Evolutionary conservation across 2,329 filamentous ascomycete genomes (phyloP).

Genomic region (Alternaria sp.): DNA sequence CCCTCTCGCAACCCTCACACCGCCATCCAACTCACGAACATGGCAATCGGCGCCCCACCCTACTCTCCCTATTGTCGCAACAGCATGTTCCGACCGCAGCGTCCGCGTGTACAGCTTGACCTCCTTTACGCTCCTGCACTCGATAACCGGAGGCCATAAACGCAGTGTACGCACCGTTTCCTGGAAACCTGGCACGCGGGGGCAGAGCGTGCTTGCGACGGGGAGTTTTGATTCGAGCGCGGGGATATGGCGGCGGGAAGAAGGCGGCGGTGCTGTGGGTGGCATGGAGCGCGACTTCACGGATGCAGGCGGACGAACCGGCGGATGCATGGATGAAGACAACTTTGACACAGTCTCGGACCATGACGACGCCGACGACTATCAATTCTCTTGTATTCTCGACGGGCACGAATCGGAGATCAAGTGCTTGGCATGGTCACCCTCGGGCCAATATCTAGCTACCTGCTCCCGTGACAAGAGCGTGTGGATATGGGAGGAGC

Average conservation of each 20-base stretch:
- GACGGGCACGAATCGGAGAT: constrained; percentile 97
- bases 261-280: constrained; percentile 65
- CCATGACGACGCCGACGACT: constrained; percentile 77
- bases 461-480: constrained; percentile 93
- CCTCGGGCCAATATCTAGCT: constrained; percentile 79
- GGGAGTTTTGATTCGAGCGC: constrained; percentile 94
- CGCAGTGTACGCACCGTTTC: constrained; percentile 84
- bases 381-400: constrained; percentile 89
- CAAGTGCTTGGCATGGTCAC: constrained; percentile 78
- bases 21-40: constrained; percentile 68
- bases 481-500: constrained; percentile 98
- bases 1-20: constrained; percentile 61
- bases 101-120: constrained; percentile 89
- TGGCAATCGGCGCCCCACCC: constrained; percentile 90
- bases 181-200: constrained; percentile 78
- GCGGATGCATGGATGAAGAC: too few relatives aligned
- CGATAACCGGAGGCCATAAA: constrained; percentile 86
- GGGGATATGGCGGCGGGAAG: constrained; percentile 73
- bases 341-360: constrained; percentile 22
- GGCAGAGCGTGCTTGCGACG: constrained; percentile 79
- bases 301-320: constrained; percentile 2
- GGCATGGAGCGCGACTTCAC: constrained; percentile 39
- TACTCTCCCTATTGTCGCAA: constrained; percentile 85
- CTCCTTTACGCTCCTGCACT: constrained; percentile 79
- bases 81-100: constrained; percentile 83